Evolutionary conservation across 306 rosid genomes (phyloP).

Genomic region (Castanopsis chinensis): DNA sequence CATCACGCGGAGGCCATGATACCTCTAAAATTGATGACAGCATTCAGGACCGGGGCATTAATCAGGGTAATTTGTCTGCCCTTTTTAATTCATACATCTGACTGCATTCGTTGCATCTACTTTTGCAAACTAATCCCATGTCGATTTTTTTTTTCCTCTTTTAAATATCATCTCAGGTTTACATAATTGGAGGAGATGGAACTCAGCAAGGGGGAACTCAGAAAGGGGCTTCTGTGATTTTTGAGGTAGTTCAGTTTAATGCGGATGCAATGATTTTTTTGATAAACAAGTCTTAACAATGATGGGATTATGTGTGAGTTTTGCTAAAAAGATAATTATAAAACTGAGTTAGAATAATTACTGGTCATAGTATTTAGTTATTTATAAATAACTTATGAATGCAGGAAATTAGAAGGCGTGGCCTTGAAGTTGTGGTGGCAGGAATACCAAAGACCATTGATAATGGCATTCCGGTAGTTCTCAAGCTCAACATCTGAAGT

Average conservation of each 20-base stretch:
- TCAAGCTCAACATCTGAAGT: neutral
- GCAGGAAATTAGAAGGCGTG: conserved; percentile 56
- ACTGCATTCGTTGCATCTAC: neutral
- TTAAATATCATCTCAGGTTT: conserved; percentile 29
- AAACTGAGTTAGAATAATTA: neutral
- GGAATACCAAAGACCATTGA: conserved; percentile 65
- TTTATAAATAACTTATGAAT: neutral
- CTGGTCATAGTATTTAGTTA: neutral
- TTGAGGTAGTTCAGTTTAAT: conserved; percentile 32
- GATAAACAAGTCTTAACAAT: neutral
- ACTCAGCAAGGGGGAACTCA: no score
- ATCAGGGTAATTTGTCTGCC: conserved; percentile 34
- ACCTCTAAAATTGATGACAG: conserved; percentile 56
- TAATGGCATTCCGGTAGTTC: conserved; percentile 49
- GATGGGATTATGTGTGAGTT: neutral
- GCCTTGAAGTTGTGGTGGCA: conserved; percentile 53
- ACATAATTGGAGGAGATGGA: conserved; percentile 55
- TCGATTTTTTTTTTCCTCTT: neutral
- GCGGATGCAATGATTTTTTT: neutral
- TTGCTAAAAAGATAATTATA: neutral
- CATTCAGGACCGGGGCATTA: conserved; percentile 55
- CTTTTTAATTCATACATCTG: neutral
- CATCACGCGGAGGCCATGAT: conserved; percentile 51
- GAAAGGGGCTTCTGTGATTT: conserved; percentile 49
- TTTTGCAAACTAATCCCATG: neutral